Base-by-base conservation (phyloP, 495 filamentous ascomycete species). In the Daldinia decipiens region DNA sequence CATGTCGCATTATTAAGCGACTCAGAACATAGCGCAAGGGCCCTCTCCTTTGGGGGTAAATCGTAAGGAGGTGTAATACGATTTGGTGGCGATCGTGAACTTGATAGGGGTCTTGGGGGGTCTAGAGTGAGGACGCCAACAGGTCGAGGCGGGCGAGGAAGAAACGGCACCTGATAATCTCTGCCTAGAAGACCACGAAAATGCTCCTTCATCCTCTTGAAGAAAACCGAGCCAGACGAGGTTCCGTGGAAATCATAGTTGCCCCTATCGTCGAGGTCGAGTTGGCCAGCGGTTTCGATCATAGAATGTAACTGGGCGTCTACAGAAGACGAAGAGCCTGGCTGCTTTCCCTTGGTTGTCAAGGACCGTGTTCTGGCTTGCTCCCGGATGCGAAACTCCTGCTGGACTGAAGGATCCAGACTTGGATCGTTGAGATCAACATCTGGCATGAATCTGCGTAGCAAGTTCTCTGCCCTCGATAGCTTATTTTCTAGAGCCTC, bases 241-340 rank as follows among this genome's bases (percentile, higher is more conserved):
- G 92, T 92, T 43, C 95, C 95, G 75, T 95, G 92, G 72, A 97
- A 99, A 76, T 98, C 95, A 89, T 92, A 97, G 70, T 97, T 86
- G 19, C 95, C 95, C 70, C 89, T 87, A 70, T 99, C 95, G 77
- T 97, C 94, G 17, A 97, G 84, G 74, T 98, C 96, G 12, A 99
- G 83, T 75, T 90, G 92, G 38, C 94, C 95, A 5, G 92, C 92
- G 53, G 92, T 90, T 74, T 92, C 90, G 61, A 99, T 93, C 96
- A 99, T 99, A 5, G 95, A 97, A 77, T 96, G 91, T 31, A 99
- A 83, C 52, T 96, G 82, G 4, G 91, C 87, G 74, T 97, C 94
- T 2, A 70, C 17, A 31, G 68, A 71, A n/a, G 64, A 59, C 13
- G 67, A 65, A 8, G 67, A 53, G 21, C 74, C 70, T 2, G 68